Evolutionary conservation across 1,284 basidiomycete species (phyloP), one percentile per base, ranked within the genome.

Genomic region (Polyporus tsugae): DNA sequence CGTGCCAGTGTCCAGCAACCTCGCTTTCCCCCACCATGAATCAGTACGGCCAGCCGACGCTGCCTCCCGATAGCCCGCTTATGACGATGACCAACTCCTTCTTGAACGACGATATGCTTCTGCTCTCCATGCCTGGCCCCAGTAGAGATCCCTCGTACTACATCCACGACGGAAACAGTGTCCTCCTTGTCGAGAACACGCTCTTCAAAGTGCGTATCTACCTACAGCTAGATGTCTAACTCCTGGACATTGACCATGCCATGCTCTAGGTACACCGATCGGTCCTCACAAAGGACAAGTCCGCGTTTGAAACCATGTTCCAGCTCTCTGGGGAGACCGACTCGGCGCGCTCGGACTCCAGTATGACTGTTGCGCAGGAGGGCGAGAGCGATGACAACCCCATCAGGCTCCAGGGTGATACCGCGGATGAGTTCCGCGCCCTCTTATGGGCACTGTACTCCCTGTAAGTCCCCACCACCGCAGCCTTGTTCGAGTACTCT

Each of bases 161-260:
- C 73, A 83, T 89, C 67, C 78, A 83, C 53, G 89, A 91, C 73
- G 89, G 89, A 41, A 89, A 88, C 72, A 89, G 86, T 70, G 81
- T 90, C 6, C 73, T 91, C 36, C 79, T 85, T 35, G 85, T 91
- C 5, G 83, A 86, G 70, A 85, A 89, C 73, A 87, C 84, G 1
- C 76, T 92, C 62, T 92, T 92, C 79, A 91, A 90, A 75, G 91
- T 90, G 71, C 41, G 85, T 22, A 39, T 33, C 33, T 5, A 25
- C 9, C 29, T 42, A 1, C 11, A 6, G 42, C 7, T 13, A n/a
- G 36, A 35, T 17, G 58, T 25, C 10, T 11, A 2, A 15, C 25
- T 13, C 36, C 22, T 10, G 36, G n/a, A 42, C 36, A 11, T 38
- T 58, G 55, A 39, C 58, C 39, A 22, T 22, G 10, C 38, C 9